phyloP scores from a whole-genome alignment of 805 yeast species.

The Candida silvicultrix region DNA sequence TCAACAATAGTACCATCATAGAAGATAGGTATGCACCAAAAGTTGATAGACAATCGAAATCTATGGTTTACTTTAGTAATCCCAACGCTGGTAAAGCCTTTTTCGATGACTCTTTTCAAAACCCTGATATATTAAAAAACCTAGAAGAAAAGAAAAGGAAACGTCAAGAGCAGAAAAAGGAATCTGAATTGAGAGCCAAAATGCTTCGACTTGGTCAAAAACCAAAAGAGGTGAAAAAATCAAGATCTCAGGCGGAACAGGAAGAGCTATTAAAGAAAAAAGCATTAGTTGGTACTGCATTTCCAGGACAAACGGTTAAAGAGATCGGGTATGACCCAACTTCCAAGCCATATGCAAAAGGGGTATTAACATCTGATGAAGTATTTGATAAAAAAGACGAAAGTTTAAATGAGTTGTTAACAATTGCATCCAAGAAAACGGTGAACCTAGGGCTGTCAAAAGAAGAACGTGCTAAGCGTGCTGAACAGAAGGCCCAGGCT shows the following conservation, averaged over 20 bases:
- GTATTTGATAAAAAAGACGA: slow-evolving; percentile 14
- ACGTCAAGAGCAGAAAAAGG: slow-evolving; percentile 28
- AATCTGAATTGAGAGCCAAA: slow-evolving; percentile 31
- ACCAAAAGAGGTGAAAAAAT: slow-evolving; percentile 23
- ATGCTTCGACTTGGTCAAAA: slow-evolving; percentile 23
- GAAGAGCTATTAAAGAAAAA: slow-evolving; percentile 21
- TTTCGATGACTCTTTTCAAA: slow-evolving; percentile 31
- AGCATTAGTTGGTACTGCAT: slow-evolving; percentile 29
- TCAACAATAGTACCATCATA: slow-evolving; percentile 18
- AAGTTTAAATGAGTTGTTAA: slow-evolving; percentile 23
- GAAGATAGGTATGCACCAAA: slow-evolving; percentile 21
- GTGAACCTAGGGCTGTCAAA: slow-evolving; percentile 27
- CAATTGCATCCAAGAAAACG: slow-evolving; percentile 25
- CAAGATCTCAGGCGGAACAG: slow-evolving; percentile 12
- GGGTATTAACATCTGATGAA: slow-evolving; percentile 7
- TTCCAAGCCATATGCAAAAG: slow-evolving; percentile 12
- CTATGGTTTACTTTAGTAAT: slow-evolving; percentile 31
- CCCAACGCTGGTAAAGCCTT: slow-evolving; percentile 41
- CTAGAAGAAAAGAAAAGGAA: slow-evolving; percentile 38
- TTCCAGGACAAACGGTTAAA: slow-evolving; percentile 32
- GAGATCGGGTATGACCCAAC: slow-evolving; percentile 52
- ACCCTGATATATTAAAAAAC: slow-evolving; percentile 30
- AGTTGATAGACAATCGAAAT: slow-evolving; percentile 15
- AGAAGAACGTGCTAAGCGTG: slow-evolving; percentile 22
- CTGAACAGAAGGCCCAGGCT: slow-evolving; percentile 21